phyloP scores from a whole-genome alignment of 805 yeast genomes.

The Lipomyces yamadae region DNA sequence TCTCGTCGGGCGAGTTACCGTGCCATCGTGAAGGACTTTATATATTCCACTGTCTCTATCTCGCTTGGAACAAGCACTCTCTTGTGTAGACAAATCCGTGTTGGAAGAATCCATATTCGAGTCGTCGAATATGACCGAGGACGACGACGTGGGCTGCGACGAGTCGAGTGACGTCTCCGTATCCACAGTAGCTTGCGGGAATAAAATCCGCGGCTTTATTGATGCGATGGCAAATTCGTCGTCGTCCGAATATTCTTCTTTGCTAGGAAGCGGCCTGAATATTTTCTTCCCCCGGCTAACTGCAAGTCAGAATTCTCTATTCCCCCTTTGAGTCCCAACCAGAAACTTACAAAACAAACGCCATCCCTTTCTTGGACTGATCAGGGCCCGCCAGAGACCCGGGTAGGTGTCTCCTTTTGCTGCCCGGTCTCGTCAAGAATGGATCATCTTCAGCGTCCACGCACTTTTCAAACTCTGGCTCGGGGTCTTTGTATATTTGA shows the following conservation, averaged over 20 bases:
- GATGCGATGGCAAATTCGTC: slow-evolving; percentile 32
- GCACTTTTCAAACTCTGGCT: not conserved
- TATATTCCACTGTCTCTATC: not conserved
- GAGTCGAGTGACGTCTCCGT: not conserved
- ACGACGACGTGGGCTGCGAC: slow-evolving; percentile 7
- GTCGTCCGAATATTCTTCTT: slow-evolving; percentile 19
- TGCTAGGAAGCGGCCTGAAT: slow-evolving; percentile 29
- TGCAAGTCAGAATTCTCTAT: too few species aligned
- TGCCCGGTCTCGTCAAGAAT: not conserved
- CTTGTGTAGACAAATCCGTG: slow-evolving; percentile 2
- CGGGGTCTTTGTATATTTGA: slow-evolving; percentile 10
- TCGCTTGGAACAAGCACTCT: not conserved
- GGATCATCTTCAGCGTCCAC: slow-evolving; percentile 8
- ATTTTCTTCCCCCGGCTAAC: slow-evolving; percentile 31
- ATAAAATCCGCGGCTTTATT: slow-evolving; percentile 27
- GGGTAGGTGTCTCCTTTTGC: not conserved
- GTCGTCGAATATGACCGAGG: slow-evolving; percentile 3
- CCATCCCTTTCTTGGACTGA: slow-evolving; percentile 32
- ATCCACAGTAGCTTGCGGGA: slow-evolving; percentile 5
- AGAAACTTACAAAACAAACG: slow-evolving; percentile 31
- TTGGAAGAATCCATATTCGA: not conserved
- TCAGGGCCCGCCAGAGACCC: not conserved
- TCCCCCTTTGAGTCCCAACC: not conserved
- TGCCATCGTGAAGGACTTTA: not conserved
- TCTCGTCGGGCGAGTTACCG: not conserved